Percentiles rank a stretch among this genome's conserved stretches.
These are phyloP conservation scores for Solanum clarkiae DNA, from an alignment of 257 asterid species.

Conservation along the genomic window DNA sequence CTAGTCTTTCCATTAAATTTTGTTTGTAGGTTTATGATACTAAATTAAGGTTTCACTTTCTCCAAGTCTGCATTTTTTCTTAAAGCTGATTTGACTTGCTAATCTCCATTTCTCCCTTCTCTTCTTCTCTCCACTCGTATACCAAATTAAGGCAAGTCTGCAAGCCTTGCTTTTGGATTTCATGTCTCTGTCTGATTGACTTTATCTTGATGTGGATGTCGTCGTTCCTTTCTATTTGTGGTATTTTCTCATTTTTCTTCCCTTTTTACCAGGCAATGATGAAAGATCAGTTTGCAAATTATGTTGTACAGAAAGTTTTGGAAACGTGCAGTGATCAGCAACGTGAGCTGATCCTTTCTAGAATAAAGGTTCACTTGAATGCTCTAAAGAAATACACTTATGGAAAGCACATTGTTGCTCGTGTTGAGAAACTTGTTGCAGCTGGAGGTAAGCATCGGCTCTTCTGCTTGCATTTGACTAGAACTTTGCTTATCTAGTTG, in stretches of 20 bases:
- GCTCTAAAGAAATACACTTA: conserved; percentile 36
- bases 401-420: conserved; percentile 38
- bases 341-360: conserved; percentile 29
- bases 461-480: not conserved
- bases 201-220: not conserved
- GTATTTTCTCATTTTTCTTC: not conserved
- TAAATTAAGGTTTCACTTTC: not conserved
- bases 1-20: not conserved
- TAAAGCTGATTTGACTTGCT: too few species aligned
- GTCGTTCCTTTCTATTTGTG: not conserved
- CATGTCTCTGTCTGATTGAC: not conserved
- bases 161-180: not conserved
- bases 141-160: not conserved
- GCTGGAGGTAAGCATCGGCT: conserved; percentile 23
- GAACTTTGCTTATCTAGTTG: not conserved
- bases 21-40: not conserved
- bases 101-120: too few species aligned
- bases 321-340: conserved; percentile 38
- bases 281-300: conserved; percentile 43
- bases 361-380: conserved; percentile 33
- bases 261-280: not conserved
- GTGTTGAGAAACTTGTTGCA: conserved; percentile 40
- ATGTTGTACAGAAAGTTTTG: conserved; percentile 38
- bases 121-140: too few species aligned
- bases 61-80: too few species aligned